These are phyloP conservation scores for Beauveria scarabaeidicola DNA, from an alignment of 2,329 filamentous ascomycete species.

Conservation along the genomic window DNA sequence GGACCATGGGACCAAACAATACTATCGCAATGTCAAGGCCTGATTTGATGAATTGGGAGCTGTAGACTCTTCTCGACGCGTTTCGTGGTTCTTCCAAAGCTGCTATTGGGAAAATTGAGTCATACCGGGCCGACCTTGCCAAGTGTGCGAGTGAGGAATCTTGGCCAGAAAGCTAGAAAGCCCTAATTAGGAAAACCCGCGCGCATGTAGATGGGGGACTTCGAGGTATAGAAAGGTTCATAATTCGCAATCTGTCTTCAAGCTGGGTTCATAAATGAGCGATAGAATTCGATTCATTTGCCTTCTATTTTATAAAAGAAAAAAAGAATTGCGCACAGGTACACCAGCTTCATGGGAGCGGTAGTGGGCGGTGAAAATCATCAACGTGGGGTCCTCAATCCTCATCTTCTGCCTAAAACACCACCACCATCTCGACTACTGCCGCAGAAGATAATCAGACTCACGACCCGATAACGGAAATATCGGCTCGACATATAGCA, in stretches of 20 bases:
- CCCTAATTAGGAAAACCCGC: constrained; percentile 6
- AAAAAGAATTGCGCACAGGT: neutral
- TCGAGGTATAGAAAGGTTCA: neutral
- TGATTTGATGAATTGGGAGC: neutral
- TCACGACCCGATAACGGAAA: neutral
- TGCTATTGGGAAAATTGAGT: neutral
- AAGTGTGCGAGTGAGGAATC: neutral
- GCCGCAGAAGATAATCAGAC: neutral
- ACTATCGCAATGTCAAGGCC: neutral
- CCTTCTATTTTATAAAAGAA: neutral
- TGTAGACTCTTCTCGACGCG: neutral
- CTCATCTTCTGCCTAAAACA: constrained; percentile 11
- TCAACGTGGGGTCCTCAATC: constrained; percentile 9
- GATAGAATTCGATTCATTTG: neutral
- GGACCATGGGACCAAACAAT: too few species aligned
- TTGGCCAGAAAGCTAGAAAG: neutral
- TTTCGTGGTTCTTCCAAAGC: neutral
- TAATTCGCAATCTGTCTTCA: neutral
- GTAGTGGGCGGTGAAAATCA: constrained; percentile 11
- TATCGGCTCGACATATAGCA: neutral
- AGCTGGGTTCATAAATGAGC: neutral
- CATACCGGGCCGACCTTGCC: neutral
- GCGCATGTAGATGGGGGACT: neutral
- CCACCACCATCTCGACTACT: neutral
- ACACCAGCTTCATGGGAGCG: neutral